phyloP scores from a whole-genome alignment of 768 basidiomycete genomes.

The Panaeolus cyanescens region DNA sequence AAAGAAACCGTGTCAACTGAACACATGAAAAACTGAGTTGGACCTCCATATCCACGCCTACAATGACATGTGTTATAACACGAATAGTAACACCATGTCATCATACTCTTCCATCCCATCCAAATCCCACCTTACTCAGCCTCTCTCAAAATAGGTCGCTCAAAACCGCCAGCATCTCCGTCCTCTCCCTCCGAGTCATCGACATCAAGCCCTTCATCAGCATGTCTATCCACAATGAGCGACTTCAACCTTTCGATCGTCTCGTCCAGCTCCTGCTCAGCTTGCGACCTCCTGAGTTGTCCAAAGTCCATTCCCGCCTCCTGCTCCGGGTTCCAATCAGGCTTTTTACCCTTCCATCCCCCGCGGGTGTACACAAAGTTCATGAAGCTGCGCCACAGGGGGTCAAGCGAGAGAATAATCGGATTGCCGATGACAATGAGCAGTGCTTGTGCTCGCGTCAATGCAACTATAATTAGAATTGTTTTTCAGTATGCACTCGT shows the following conservation, averaged over 20 bases:
- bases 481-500: neutral
- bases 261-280: constrained; percentile 37
- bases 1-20: too few species aligned
- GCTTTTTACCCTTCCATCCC: constrained; percentile 52
- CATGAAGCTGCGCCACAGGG: constrained; percentile 61
- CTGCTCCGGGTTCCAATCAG: constrained; percentile 31
- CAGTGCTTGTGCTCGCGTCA: constrained; percentile 67
- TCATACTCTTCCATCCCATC: too few species aligned
- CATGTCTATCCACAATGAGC: constrained; percentile 31
- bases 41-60: too few species aligned
- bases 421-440: constrained; percentile 68
- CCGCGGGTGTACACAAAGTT: constrained; percentile 51
- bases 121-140: constrained; percentile 26
- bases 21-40: too few species aligned
- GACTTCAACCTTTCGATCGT: constrained; percentile 33
- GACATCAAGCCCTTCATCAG: constrained; percentile 26
- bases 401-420: constrained; percentile 55
- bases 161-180: constrained; percentile 25
- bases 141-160: constrained; percentile 32
- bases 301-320: constrained; percentile 33
- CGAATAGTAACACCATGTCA: too few species aligned
- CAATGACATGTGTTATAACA: too few species aligned
- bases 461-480: constrained; percentile 50
- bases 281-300: constrained; percentile 24
- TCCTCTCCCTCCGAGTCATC: constrained; percentile 26